Evolutionary conservation across 2,329 filamentous ascomycete species (phyloP), one percentile per base, ranked within the genome.

Genomic region (Leptosphaerulina australis): DNA sequence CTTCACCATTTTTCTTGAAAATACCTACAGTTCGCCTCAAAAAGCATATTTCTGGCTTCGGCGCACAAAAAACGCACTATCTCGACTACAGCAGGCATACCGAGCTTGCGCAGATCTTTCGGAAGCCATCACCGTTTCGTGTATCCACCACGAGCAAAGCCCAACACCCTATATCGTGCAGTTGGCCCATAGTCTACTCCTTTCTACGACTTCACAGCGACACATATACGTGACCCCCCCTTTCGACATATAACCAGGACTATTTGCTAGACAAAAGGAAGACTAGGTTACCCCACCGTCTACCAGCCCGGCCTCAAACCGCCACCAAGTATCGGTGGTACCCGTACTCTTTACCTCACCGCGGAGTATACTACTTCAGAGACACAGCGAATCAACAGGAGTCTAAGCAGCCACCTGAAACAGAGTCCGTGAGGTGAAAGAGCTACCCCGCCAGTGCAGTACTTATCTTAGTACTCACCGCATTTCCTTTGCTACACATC

Each of bases 271-370:
- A 24, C 30, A 17, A 11, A 29, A 29, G 28, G 29, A 30, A 22
- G 12, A 14, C 18, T n/a, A 22, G 17, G 20, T 21, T 44, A 50
- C 47, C 47, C 48, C 66, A 53, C 64, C 60, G 55, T 41, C 33
- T 29, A 57, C 52, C 53, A 53, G 44, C 54, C 43, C 51, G 43
- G 41, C 33, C 38, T 43, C 31, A 50, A 45, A 26, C 57, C 53
- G 52, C 56, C 51, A 60, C 55, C 40, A 47, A 33, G 14, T 26
- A 33, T 11, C 26, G 21, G 18, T 20, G 29, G 14, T 26, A 33
- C 14, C 26, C 14, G 18, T 20, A 12, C 21, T 20, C 14, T 12
- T 17, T 24, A 4, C 25, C 4, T n/a, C 4, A 25, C 31, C 21
- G 14, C 26, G 5, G 20, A 49, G 18, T 2, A 15, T 10, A 10